These are phyloP conservation scores for Hepatocystis sp. DNA, from an alignment of 169 alveolate genomes.

Conservation along the genomic window DNA sequence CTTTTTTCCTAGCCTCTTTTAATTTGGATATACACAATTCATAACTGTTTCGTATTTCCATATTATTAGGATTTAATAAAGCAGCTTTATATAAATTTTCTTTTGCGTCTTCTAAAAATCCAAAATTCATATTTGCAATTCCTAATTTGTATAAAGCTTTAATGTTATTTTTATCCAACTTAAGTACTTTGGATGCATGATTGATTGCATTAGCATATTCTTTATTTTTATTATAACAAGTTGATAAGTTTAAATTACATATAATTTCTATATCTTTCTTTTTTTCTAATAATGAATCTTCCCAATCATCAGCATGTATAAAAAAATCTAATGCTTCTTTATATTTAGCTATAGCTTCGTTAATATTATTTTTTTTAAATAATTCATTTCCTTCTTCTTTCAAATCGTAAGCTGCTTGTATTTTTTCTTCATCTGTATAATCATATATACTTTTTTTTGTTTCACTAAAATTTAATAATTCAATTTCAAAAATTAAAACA, in stretches of 20 bases:
- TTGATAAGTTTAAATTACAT: slow-evolving; percentile 55
- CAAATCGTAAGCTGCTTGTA: slow-evolving; percentile 86
- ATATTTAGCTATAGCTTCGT: slow-evolving; percentile 84
- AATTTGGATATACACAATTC: slow-evolving; percentile 74
- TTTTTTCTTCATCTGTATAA: slow-evolving; percentile 85
- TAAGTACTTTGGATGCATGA: slow-evolving; percentile 84
- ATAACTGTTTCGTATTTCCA: slow-evolving; percentile 80
- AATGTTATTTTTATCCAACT: slow-evolving; percentile 80
- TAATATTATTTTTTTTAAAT: slow-evolving; percentile 78
- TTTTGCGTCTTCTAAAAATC: slow-evolving; percentile 81
- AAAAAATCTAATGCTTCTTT: slow-evolving; percentile 77
- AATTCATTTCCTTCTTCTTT: slow-evolving; percentile 84
- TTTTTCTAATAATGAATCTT: slow-evolving; percentile 36
- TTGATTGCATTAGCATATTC: slow-evolving; percentile 84
- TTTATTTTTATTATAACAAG: slow-evolving; percentile 80
- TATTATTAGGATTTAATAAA: slow-evolving; percentile 82
- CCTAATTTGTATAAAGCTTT: slow-evolving; percentile 87
- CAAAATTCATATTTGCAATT: slow-evolving; percentile 83
- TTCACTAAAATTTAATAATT: slow-evolving; percentile 82
- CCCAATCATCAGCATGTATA: slow-evolving; percentile 76
- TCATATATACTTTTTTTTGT: slow-evolving; percentile 81
- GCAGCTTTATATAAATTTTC: slow-evolving; percentile 80
- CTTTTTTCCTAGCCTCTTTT: slow-evolving; percentile 77
- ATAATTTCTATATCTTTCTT: slow-evolving; percentile 58
- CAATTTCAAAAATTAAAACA: slow-evolving; percentile 86